Conservation (phyloP, 768 basidiomycete species). For the Boletus rubropictus region DNA sequence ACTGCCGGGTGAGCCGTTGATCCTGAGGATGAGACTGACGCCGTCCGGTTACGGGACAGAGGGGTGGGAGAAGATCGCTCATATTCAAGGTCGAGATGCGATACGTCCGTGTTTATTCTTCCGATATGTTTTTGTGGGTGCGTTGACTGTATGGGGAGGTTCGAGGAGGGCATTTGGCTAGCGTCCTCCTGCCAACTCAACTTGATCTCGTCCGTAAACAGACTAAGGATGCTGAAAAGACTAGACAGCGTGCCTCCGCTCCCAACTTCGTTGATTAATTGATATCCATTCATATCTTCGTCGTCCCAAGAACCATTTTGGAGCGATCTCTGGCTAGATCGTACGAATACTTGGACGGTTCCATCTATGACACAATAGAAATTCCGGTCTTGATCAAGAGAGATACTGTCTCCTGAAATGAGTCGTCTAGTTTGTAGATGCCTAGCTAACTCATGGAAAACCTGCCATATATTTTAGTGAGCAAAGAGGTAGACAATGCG, state of each 20-base stretch:
- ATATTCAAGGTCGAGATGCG: constrained; percentile 46
- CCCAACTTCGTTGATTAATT: constrained; percentile 92
- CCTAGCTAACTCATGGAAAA: constrained; percentile 94
- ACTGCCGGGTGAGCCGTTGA: constrained; percentile 60
- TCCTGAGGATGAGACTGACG: constrained; percentile 59
- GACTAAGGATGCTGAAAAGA: constrained; percentile 91
- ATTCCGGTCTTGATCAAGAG: constrained; percentile 85
- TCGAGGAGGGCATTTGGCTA: constrained; percentile 21
- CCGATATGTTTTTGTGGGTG: constrained; percentile 26
- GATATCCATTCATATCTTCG: constrained; percentile 91
- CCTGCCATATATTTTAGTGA: constrained; percentile 38
- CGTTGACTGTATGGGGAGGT: constrained; percentile 17
- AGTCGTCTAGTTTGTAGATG: constrained; percentile 94
- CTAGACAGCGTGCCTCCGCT: constrained; percentile 93
- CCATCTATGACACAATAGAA: constrained; percentile 99
- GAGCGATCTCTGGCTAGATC: constrained; percentile 49
- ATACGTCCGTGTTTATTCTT: constrained; percentile 60
- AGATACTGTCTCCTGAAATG: constrained; percentile 91
- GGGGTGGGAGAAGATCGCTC: constrained; percentile 24
- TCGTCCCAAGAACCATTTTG: constrained; percentile 65
- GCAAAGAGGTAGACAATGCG: neutral
- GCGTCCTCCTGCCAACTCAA: constrained; percentile 83
- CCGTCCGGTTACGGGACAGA: constrained; percentile 37
- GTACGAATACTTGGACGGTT: constrained; percentile 89
- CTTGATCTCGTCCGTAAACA: constrained; percentile 93